Evolutionary conservation across 768 basidiomycete genomes (phyloP).

Genomic region (Porpolomopsis calyptriformis): DNA sequence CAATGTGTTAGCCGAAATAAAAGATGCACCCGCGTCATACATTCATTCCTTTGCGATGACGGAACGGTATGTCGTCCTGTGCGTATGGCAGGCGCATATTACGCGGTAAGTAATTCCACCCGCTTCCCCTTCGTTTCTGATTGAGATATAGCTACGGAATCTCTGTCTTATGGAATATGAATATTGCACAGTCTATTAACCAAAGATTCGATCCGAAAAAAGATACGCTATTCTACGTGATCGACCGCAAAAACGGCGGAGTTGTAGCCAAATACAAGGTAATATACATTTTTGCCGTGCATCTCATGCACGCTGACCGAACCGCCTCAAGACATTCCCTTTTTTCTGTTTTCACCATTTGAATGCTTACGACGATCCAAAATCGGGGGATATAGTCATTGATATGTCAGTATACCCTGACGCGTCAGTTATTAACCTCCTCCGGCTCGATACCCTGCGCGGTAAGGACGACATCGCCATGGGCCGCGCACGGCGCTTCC

Average conservation of each 20-base stretch:
- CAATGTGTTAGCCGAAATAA: conserved; percentile 25
- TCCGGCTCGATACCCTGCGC: conserved; percentile 22
- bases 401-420: conserved; percentile 27
- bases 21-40: conserved; percentile 29
- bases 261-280: conserved; percentile 27
- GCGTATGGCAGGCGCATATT: conserved; percentile 23
- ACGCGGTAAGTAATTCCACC: neutral
- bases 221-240: conserved; percentile 25
- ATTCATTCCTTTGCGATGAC: conserved; percentile 29
- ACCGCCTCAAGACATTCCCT: conserved; percentile 15
- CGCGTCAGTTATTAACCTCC: conserved; percentile 20
- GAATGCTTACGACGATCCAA: conserved; percentile 28
- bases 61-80: conserved; percentile 26
- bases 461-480: conserved; percentile 1
- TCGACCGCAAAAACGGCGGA: conserved; percentile 27
- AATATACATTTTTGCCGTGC: neutral
- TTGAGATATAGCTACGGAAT: conserved; percentile 8
- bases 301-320: neutral
- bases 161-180: conserved; percentile 21
- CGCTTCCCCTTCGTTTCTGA: neutral
- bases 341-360: conserved; percentile 32
- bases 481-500: conserved; percentile 19
- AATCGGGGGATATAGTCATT: conserved; percentile 21
- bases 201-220: conserved; percentile 19
- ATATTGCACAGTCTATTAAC: conserved; percentile 23